Conservation (phyloP, 1,284 basidiomycete genomes). For the Jaminaea rosea region DNA sequence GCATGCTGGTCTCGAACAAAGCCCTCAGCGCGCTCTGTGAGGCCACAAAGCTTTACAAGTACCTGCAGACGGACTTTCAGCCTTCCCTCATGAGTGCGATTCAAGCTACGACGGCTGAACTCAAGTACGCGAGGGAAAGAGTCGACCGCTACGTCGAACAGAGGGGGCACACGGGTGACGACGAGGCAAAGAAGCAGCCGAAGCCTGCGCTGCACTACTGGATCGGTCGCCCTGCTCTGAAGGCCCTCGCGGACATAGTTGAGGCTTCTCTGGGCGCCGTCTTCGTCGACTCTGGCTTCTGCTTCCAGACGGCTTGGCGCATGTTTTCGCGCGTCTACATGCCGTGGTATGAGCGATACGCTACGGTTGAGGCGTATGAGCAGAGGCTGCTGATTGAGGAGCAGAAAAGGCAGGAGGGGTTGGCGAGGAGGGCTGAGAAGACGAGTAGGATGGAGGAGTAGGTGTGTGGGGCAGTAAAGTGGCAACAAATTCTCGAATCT, state of each 20-base stretch:
- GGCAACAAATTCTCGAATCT: no score
- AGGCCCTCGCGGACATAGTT: slow-evolving; percentile 24
- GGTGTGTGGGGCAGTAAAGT: no score
- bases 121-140: no score
- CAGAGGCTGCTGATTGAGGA: no score
- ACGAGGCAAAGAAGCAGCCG: no score
- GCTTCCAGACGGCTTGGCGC: background rate
- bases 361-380: background rate
- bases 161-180: no score
- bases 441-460: no score
- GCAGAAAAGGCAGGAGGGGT: no score
- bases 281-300: slow-evolving; percentile 25
- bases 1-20: slow-evolving; percentile 11
- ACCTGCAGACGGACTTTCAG: slow-evolving; percentile 11
- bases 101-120: no score
- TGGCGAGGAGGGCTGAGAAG: no score
- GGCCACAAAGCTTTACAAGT: slow-evolving; percentile 7
- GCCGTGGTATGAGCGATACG: slow-evolving; percentile 13
- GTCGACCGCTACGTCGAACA: no score
- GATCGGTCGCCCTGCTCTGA: background rate
- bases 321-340: slow-evolving; percentile 15
- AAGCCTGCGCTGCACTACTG: slow-evolving; percentile 1
- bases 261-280: slow-evolving; percentile 22
- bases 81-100: background rate
- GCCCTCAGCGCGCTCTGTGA: slow-evolving; percentile 15